These are phyloP conservation scores for Metschnikowia bowlesiae DNA, from an alignment of 805 yeast species.

Conservation along the genomic window DNA sequence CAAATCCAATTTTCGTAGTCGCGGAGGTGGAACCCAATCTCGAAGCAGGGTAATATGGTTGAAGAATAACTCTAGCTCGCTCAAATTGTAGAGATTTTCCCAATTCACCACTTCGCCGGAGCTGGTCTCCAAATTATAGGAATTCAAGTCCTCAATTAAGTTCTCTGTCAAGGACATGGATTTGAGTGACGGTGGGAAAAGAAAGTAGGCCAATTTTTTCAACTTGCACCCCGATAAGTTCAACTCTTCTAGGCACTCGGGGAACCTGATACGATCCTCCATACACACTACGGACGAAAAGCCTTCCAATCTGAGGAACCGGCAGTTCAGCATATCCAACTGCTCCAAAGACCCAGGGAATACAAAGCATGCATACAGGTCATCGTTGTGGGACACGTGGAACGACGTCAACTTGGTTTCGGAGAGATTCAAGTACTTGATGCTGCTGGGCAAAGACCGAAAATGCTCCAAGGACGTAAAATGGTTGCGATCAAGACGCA, in stretches of 20 bases:
- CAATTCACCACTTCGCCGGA: conserved; percentile 16
- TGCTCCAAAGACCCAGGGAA: conserved; percentile 27
- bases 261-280: conserved; percentile 20
- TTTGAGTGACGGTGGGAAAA: conserved; percentile 21
- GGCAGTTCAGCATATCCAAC: conserved; percentile 20
- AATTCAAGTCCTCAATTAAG: conserved; percentile 17
- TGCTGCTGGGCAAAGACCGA: conserved; percentile 18
- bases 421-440: conserved; percentile 25
- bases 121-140: conserved; percentile 15
- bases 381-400: conserved; percentile 7
- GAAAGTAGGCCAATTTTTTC: conserved; percentile 16
- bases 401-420: conserved; percentile 19
- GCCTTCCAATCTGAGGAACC: conserved; percentile 7
- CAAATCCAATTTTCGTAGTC: conserved; percentile 9
- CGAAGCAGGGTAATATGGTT: conserved; percentile 19
- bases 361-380: conserved; percentile 17
- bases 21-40: conserved; percentile 19
- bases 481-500: conserved; percentile 22
- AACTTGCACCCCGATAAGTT: conserved; percentile 24
- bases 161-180: conserved; percentile 25
- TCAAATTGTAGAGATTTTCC: conserved; percentile 22
- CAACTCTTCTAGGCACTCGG: conserved; percentile 18
- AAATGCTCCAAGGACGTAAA: conserved; percentile 19
- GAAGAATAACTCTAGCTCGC: conserved; percentile 19
- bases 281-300: background rate